These are phyloP conservation scores for Nicotiana sylvestris DNA, from an alignment of 257 asterid genomes.

Conservation along the genomic window DNA sequence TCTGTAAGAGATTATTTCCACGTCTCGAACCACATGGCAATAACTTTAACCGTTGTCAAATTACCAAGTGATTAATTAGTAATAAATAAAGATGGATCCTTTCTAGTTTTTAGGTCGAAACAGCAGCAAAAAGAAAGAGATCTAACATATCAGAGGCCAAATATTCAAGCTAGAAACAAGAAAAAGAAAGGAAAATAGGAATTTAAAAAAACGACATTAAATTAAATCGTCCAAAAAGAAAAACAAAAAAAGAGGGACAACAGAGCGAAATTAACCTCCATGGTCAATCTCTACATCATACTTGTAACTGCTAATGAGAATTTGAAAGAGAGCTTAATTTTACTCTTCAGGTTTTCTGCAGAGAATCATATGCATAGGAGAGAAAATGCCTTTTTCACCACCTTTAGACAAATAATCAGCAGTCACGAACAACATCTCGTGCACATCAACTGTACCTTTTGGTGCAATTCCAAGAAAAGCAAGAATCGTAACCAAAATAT, in stretches of 20 bases:
- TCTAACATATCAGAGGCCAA: neutral
- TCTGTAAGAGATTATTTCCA: no score
- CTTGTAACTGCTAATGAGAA: conserved; percentile 14
- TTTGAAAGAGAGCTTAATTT: conserved; percentile 18
- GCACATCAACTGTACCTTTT: conserved; percentile 68
- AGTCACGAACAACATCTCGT: conserved; percentile 77
- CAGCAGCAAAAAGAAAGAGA: conserved; percentile 13
- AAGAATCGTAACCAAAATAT: conserved; percentile 49
- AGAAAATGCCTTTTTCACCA: conserved; percentile 69
- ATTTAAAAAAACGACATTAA: conserved; percentile 16
- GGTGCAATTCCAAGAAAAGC: conserved; percentile 76
- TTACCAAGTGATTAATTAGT: neutral
- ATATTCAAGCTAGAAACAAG: conserved; percentile 10
- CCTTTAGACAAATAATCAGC: conserved; percentile 72
- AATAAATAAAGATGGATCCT: conserved; percentile 3
- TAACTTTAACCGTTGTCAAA: neutral
- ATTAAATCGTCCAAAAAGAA: conserved; percentile 25
- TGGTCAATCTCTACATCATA: conserved; percentile 13
- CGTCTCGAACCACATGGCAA: no score
- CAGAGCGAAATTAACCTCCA: conserved; percentile 21
- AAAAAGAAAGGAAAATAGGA: neutral
- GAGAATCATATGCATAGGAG: conserved; percentile 83
- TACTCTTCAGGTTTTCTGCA: conserved; percentile 65
- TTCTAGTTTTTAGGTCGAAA: neutral
- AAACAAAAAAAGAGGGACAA: conserved; percentile 14